phyloP scores from a whole-genome alignment of 1,139 yeast genomes.

The Pichia sp. region DNA sequence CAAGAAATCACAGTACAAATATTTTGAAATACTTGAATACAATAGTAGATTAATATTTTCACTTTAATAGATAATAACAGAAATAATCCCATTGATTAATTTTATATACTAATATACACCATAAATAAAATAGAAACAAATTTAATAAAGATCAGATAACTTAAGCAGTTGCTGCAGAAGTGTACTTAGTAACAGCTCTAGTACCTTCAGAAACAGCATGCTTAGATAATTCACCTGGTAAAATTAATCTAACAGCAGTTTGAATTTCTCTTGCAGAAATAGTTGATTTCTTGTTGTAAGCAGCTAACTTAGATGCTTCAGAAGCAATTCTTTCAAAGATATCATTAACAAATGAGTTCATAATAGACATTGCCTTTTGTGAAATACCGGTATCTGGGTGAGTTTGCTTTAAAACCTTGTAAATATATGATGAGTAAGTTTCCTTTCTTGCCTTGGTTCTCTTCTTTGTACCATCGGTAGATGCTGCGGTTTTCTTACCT shows the following conservation, averaged over 20 bases:
- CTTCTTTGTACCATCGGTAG: constrained; percentile 84
- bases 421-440: constrained; percentile 96
- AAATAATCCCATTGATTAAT: constrained; percentile 9
- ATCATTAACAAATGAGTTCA: constrained; percentile 98
- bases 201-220: constrained; percentile 99
- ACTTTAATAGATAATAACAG: neutral
- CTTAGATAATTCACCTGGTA: constrained; percentile 99
- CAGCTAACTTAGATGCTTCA: constrained; percentile 99
- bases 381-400: constrained; percentile 99
- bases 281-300: constrained; percentile 98
- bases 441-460: constrained; percentile 97
- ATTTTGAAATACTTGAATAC: too few species aligned
- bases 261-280: constrained; percentile 99
- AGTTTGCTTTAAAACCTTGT: constrained; percentile 97
- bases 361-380: constrained; percentile 97
- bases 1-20: too few species aligned
- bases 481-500: constrained; percentile 85
- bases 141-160: constrained; percentile 14
- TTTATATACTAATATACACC: constrained; percentile 28
- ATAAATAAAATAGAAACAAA: constrained; percentile 21
- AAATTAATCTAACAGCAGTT: constrained; percentile 97
- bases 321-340: constrained; percentile 92
- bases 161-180: constrained; percentile 63
- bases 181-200: constrained; percentile 99
- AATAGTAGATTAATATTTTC: too few species aligned